These are phyloP conservation scores for Aciculoconidium aculeatum DNA, from an alignment of 805 yeast species.

Conservation along the genomic window DNA sequence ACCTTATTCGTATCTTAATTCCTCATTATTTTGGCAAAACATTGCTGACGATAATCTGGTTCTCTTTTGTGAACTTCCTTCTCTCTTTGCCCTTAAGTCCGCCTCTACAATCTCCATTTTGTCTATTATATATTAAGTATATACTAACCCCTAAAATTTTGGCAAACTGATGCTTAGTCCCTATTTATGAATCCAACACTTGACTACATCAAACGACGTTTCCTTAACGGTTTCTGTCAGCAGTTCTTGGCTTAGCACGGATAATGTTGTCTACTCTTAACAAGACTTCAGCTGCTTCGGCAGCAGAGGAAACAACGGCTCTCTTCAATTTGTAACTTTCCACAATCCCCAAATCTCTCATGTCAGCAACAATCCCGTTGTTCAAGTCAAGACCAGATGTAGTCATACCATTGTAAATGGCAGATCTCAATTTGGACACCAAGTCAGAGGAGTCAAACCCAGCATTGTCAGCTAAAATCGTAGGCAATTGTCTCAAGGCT, in stretches of 20 bases:
- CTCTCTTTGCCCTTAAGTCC: no score
- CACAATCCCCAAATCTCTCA: conserved; percentile 88
- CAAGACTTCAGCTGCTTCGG: conserved; percentile 97
- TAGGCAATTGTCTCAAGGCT: conserved; percentile 92
- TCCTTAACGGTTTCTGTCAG: conserved; percentile 64
- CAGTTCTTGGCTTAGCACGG: conserved; percentile 96
- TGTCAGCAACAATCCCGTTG: conserved; percentile 81
- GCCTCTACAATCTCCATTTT: no score
- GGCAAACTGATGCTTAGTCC: no score
- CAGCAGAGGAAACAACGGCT: conserved; percentile 90
- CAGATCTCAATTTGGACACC: conserved; percentile 82
- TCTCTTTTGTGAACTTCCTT: no score
- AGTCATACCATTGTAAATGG: conserved; percentile 85
- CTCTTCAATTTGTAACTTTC: conserved; percentile 89
- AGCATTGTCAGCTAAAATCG: conserved; percentile 93
- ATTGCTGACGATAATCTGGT: no score
- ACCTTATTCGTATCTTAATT: no score
- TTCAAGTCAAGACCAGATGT: conserved; percentile 89
- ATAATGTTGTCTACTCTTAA: conserved; percentile 95
- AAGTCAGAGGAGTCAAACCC: conserved; percentile 93
- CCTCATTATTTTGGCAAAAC: no score
- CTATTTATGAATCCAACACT: no score
- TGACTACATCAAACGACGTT: no score
- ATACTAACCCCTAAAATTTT: no score
- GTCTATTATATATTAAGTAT: no score